These are phyloP conservation scores for Cucurbita moschata DNA, from an alignment of 306 rosid species.

Conservation along the genomic window DNA sequence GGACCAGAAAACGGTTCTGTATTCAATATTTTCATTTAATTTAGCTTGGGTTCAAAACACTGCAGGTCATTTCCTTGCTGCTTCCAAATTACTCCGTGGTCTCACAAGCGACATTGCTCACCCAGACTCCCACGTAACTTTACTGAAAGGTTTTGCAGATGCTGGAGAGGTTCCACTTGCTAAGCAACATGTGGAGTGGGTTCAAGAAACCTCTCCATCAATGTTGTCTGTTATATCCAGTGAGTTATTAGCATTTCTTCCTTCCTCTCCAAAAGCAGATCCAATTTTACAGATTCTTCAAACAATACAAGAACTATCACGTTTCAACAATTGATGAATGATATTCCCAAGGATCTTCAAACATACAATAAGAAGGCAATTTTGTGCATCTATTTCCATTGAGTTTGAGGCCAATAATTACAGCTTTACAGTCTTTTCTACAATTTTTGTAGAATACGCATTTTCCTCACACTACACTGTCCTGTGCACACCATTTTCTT, in stretches of 20 bases:
- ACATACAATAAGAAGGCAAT: neutral
- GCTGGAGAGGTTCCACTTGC: slow-evolving; percentile 41
- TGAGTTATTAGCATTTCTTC: slow-evolving; percentile 48
- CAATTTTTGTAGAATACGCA: slow-evolving; percentile 10
- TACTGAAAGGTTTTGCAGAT: slow-evolving; percentile 54
- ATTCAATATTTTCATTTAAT: neutral
- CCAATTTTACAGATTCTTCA: slow-evolving; percentile 43
- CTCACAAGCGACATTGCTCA: slow-evolving; percentile 22
- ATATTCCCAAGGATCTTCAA: neutral
- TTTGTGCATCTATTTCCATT: neutral
- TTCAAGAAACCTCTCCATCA: slow-evolving; percentile 34
- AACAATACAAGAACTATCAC: slow-evolving; percentile 15
- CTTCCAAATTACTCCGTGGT: slow-evolving; percentile 51
- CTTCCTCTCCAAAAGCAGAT: slow-evolving; percentile 40
- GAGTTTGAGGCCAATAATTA: neutral
- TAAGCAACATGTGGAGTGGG: slow-evolving; percentile 45
- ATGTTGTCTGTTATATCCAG: slow-evolving; percentile 32
- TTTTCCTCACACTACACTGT: slow-evolving; percentile 13
- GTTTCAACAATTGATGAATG: neutral
- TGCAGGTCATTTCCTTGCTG: slow-evolving; percentile 54
- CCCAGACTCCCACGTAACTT: slow-evolving; percentile 38
- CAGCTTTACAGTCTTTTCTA: slow-evolving; percentile 8
- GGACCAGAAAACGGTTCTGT: neutral
- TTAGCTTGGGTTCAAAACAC: neutral
- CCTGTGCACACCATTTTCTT: neutral